A percentile compares a stretch with the other conserved stretches of the same genome.
These are phyloP conservation scores for Fusarium napiforme DNA, from an alignment of 2,329 filamentous ascomycete genomes.

Conservation along the genomic window DNA sequence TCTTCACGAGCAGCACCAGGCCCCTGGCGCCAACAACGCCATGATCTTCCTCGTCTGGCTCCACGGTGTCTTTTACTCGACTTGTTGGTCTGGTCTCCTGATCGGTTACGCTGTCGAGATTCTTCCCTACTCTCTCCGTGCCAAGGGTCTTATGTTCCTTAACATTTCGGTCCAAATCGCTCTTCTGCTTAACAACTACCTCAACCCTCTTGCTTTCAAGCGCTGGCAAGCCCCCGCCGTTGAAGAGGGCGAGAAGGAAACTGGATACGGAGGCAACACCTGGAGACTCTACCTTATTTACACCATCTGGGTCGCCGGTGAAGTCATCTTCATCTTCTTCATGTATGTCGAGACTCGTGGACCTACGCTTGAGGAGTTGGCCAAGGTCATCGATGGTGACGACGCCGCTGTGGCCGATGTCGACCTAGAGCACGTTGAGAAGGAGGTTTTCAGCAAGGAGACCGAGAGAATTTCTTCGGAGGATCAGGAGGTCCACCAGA, in stretches of 20 bases:
- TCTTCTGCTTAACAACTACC: conserved; percentile 69
- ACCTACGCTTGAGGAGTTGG: conserved; percentile 70
- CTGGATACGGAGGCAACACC: conserved; percentile 65
- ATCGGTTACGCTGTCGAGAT: conserved; percentile 69
- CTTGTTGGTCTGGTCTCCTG: conserved; percentile 68
- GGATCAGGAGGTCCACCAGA: conserved; percentile 11
- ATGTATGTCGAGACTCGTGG: conserved; percentile 77
- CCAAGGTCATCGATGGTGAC: conserved; percentile 77
- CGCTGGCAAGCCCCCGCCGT: not conserved
- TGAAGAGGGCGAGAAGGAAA: conserved; percentile 35
- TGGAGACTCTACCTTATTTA: conserved; percentile 76
- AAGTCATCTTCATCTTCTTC: conserved; percentile 72
- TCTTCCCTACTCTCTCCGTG: conserved; percentile 67
- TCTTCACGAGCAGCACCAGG: conserved; percentile 58
- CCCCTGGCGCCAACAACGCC: conserved; percentile 58
- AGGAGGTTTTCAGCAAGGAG: conserved; percentile 51
- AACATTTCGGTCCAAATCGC: conserved; percentile 72
- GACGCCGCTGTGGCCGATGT: conserved; percentile 63
- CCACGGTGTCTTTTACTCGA: conserved; percentile 68
- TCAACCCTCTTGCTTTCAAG: not conserved
- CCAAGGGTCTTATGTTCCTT: conserved; percentile 71
- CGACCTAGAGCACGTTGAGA: conserved; percentile 64
- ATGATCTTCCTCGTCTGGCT: conserved; percentile 70
- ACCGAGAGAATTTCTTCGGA: not conserved
- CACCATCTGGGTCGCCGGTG: conserved; percentile 69